Conservation (phyloP, 2,329 filamentous ascomycete genomes). For the Chaetomium sp. region DNA sequence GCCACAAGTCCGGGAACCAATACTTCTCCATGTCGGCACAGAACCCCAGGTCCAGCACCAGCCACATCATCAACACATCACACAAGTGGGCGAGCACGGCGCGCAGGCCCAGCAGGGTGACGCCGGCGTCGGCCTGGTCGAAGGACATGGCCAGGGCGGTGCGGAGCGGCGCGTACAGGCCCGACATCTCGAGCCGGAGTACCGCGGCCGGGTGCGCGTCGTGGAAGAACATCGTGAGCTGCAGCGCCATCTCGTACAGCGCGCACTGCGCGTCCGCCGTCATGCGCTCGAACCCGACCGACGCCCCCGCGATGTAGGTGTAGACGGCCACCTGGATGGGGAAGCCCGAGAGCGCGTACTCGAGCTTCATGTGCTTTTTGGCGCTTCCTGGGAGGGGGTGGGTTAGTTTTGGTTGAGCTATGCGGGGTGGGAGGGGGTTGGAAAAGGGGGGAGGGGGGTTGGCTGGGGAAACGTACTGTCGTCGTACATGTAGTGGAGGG, state of each 20-base stretch:
- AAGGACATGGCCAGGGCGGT: conserved; percentile 34
- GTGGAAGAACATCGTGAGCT: conserved; percentile 45
- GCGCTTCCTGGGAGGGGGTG: neutral
- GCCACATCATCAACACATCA: conserved; percentile 32
- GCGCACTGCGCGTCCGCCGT: neutral
- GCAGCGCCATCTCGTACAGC: conserved; percentile 45
- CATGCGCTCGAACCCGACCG: conserved; percentile 33
- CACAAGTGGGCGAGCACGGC: conserved; percentile 35
- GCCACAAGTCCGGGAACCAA: conserved; percentile 6
- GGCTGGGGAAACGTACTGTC: conserved; percentile 22
- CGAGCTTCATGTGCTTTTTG: neutral
- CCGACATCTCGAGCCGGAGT: conserved; percentile 26
- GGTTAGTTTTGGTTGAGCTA: neutral
- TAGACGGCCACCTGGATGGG: conserved; percentile 33
- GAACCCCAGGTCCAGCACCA: conserved; percentile 35
- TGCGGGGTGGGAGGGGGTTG: neutral
- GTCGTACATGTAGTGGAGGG: conserved; percentile 38
- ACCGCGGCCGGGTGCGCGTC: conserved; percentile 6
- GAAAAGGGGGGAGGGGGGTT: neutral
- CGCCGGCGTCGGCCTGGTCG: conserved; percentile 32
- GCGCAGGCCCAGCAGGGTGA: conserved; percentile 31
- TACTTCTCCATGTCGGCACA: no score
- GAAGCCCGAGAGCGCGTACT: conserved; percentile 24
- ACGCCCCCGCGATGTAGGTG: conserved; percentile 36
- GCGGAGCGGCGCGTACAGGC: conserved; percentile 32